Base-by-base conservation (phyloP, 75 land plant genomes). In the Pinus tabuliformis region DNA sequence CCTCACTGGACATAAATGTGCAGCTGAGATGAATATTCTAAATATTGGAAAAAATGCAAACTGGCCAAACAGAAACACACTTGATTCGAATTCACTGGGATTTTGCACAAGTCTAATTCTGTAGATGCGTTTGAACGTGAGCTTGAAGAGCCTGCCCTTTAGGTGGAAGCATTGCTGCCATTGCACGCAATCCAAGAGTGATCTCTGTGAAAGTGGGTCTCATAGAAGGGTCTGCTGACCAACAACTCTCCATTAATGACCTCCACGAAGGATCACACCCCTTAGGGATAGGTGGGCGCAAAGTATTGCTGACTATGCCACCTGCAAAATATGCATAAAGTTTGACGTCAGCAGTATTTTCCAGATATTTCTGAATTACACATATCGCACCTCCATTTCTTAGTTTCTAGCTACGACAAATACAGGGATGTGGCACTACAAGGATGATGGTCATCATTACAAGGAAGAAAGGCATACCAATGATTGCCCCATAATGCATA, bases 401-500 rank as follows among this genome's bases (percentile, higher is more conserved):
- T n/a, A n/a, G n/a, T n/a, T n/a, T 68, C 72, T 68, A 42, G 3
- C n/a, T 68, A 22, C 45, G n/a, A 59, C n/a, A 63, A 59, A n/a
- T 8, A 16, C 11, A 15, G 42, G 62, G 9, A 22, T 28, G 13
- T 39, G 42, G 52, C 72, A 39, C 4, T 0, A 21, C 13, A 72
- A 72, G 21, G 42, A 42, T 9, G 16, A 57, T 11, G 36, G 24
- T 54, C 20, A 73, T 22, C 30, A 49, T 22, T 57, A 6, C 30
- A 64, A 42, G 8, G 54, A 68, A 42, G 13, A 18, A 73, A 11
- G 22, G 3, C 81, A 61, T 81, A 96, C 99, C 99, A 73, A 96
- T 94, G 56, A 96, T 96, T 56, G 93, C 90, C 63, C 99, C 99
- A 79, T 85, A 94, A 78, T 96, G 99, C 94, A 96, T 88, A 73